Conservation (phyloP, 1,284 basidiomycete species). For the Rhodotorula sp. region DNA sequence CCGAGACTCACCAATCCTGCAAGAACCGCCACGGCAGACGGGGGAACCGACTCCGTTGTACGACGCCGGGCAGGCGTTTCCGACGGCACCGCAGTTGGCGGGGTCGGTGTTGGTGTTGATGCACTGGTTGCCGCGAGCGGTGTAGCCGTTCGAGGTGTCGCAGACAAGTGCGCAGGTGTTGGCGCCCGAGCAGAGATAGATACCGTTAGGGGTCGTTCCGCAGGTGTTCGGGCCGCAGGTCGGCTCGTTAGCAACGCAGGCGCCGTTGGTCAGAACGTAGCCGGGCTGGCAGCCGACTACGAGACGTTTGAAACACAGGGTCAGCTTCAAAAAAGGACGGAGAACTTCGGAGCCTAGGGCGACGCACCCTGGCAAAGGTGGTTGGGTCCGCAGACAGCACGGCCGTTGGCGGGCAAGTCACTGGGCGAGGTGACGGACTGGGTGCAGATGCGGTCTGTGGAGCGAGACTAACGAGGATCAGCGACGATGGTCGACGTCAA, state of each 20-base stretch:
- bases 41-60: constrained; percentile 30
- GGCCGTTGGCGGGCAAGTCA: constrained; percentile 23
- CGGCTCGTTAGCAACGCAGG: constrained; percentile 13
- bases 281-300: constrained; percentile 14
- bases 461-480: too few species aligned
- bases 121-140: neutral
- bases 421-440: constrained; percentile 12
- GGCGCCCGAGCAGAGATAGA: constrained; percentile 15
- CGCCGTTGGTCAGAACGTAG: constrained; percentile 8
- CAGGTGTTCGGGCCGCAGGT: constrained; percentile 25
- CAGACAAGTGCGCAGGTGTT: constrained; percentile 8
- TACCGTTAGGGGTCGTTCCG: constrained; percentile 14
- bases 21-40: constrained; percentile 13
- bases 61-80: constrained; percentile 28
- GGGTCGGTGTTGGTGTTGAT: neutral
- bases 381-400: constrained; percentile 14
- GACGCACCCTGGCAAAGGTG: constrained; percentile 14
- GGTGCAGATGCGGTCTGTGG: constrained; percentile 13
- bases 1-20: constrained; percentile 15
- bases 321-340: neutral
- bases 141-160: constrained; percentile 4
- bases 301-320: neutral
- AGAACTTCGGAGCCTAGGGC: neutral
- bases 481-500: too few species aligned
- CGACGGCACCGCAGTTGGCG: constrained; percentile 19